Percentiles rank a stretch among this genome's conserved stretches.
Evolutionary conservation across 2,329 filamentous ascomycete species (phyloP).

Genomic region (Aspergillus sclerotialis): DNA sequence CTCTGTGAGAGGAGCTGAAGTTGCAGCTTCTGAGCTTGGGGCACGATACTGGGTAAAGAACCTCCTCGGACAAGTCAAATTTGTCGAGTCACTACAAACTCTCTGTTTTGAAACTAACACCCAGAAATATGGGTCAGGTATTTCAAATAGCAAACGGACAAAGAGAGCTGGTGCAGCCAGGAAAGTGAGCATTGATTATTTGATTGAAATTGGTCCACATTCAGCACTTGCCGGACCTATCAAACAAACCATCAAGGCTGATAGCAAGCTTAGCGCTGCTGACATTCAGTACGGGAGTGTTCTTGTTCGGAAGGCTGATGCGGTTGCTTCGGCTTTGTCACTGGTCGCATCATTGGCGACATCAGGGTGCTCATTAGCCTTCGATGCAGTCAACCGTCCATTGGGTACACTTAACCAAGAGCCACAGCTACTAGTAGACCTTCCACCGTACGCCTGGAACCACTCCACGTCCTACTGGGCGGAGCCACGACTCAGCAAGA

Average conservation of each 20-base stretch:
- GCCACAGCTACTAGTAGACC: slow-evolving; percentile 12
- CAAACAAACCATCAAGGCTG: slow-evolving; percentile 16
- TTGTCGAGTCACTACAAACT: slow-evolving; percentile 10
- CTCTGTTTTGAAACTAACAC: slow-evolving; percentile 17
- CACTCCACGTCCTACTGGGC: slow-evolving; percentile 18
- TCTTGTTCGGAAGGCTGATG: slow-evolving; percentile 6
- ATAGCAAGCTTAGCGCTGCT: slow-evolving; percentile 10
- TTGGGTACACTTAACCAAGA: neutral
- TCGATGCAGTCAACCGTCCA: slow-evolving; percentile 12
- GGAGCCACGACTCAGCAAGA: slow-evolving; percentile 17
- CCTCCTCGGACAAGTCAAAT: slow-evolving; percentile 15
- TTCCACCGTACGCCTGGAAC: slow-evolving; percentile 23
- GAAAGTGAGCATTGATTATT: slow-evolving; percentile 11
- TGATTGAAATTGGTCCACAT: slow-evolving; percentile 33
- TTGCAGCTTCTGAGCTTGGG: slow-evolving; percentile 7
- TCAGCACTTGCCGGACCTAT: slow-evolving; percentile 24
- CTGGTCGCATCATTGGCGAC: slow-evolving; percentile 3
- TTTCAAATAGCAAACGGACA: neutral
- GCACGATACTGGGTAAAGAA: slow-evolving; percentile 24
- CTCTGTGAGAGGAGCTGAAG: slow-evolving; percentile 15
- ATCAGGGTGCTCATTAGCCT: slow-evolving; percentile 7
- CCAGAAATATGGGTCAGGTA: neutral
- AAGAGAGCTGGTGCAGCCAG: slow-evolving; percentile 3
- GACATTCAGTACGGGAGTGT: slow-evolving; percentile 11
- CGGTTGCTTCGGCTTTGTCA: slow-evolving; percentile 1